phyloP scores from a whole-genome alignment of 331 rosid genomes.

The Arachis monticola region DNA sequence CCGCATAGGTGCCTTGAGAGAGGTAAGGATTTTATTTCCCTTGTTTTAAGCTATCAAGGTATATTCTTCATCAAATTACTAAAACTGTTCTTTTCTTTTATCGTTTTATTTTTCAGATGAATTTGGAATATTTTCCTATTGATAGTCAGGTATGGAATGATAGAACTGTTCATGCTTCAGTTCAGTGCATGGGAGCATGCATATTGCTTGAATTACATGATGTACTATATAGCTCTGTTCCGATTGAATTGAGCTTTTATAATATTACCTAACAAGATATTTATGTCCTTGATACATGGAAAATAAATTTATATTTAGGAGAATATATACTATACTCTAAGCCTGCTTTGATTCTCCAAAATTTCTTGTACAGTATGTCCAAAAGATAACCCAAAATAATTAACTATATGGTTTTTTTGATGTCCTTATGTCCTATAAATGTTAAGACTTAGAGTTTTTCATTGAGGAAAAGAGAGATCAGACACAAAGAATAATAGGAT shows the following conservation, averaged over 20 bases:
- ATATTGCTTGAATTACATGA: constrained; percentile 6
- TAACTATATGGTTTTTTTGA: constrained; percentile 6
- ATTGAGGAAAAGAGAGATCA: too few relatives aligned
- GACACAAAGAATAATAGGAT: too few relatives aligned
- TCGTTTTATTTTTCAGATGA: constrained; percentile 70
- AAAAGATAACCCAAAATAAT: constrained; percentile 4
- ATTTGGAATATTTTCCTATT: constrained; percentile 88
- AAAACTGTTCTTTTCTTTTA: constrained; percentile 22
- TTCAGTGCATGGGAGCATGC: not conserved
- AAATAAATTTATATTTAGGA: not conserved
- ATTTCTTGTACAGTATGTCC: not conserved
- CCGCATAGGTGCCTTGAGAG: constrained; percentile 90
- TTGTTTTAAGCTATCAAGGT: constrained; percentile 26
- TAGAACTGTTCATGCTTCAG: constrained; percentile 28
- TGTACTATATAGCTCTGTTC: not conserved
- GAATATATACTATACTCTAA: not conserved
- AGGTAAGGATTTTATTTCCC: constrained; percentile 55
- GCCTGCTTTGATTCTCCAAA: not conserved
- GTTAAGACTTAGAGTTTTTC: too few relatives aligned
- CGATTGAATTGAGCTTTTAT: constrained; percentile 1
- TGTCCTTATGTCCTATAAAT: not conserved
- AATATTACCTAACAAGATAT: not conserved
- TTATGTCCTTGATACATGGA: not conserved
- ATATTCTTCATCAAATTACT: constrained; percentile 16
- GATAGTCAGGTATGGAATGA: constrained; percentile 77